Evolutionary conservation across 495 filamentous ascomycete species (phyloP).

Genomic region (Opeltia flavorubescens): DNA sequence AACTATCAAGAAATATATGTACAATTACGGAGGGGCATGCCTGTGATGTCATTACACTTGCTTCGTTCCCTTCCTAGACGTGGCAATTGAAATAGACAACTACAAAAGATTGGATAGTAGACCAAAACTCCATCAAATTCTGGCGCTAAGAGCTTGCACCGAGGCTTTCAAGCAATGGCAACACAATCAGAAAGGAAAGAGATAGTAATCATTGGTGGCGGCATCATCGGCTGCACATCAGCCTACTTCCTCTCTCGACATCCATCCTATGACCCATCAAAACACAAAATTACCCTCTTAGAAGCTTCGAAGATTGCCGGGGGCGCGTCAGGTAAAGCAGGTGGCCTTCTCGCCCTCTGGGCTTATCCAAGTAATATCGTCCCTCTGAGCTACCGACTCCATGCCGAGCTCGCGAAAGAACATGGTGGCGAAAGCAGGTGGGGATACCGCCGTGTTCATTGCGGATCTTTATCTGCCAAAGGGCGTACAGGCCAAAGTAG

Average conservation of each 20-base stretch:
- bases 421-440: slow-evolving; percentile 70
- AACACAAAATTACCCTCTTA: slow-evolving; percentile 71
- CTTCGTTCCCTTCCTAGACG: no score
- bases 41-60: no score
- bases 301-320: slow-evolving; percentile 82
- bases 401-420: slow-evolving; percentile 70
- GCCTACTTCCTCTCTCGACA: slow-evolving; percentile 91
- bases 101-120: no score
- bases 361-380: slow-evolving; percentile 81
- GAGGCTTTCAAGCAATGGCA: no score
- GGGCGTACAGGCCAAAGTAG: slow-evolving; percentile 27
- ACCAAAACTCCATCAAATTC: no score
- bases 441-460: slow-evolving; percentile 74
- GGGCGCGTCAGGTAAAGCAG: slow-evolving; percentile 89
- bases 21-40: no score
- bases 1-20: no score
- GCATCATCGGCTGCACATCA: slow-evolving; percentile 86
- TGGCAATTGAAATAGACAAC: no score
- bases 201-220: slow-evolving; percentile 48
- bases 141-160: no score
- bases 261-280: slow-evolving; percentile 59
- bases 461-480: slow-evolving; percentile 54
- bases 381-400: slow-evolving; percentile 71
- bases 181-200: neutral
- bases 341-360: slow-evolving; percentile 82